Base-by-base conservation (phyloP, 2,329 filamentous ascomycete species). In the Penicillium italicum region DNA sequence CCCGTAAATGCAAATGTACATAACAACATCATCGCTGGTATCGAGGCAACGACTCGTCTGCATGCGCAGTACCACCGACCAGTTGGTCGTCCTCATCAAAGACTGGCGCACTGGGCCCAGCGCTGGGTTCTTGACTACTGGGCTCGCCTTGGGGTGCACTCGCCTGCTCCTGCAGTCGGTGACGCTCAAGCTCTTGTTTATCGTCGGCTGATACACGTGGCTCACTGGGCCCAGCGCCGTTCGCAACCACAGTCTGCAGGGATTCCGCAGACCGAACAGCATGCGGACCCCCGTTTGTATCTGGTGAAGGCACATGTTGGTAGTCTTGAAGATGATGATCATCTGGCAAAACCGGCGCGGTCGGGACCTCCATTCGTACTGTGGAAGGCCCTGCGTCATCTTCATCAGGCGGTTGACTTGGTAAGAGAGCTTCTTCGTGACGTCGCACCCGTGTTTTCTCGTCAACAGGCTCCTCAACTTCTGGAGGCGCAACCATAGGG, bases 401-500 rank as follows among this genome's bases (percentile, higher is more conserved):
- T 33, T 76, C 69, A 0, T 72, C 78, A 12, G 88, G 82, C 14
- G 90, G 92, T 65, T 86, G 86, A 67, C 91, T 96, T 2, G 93
- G 93, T 22, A 97, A 74, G 5, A 97, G 76, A 44, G 86, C 83
- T 62, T 87, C 83, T 74, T 97, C 92, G 38, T 90, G 91, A 56
- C 84, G 84, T 44, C 87, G 84, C 56, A 94, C 76, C 46, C 87
- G 85, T 57, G 95, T 87, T 72, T 97, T 97, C 61, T 97, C 94
- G 12, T 87, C 85, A 31, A 91, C 76, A 5, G 77, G 80, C 57
- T 82, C 82, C 53, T 90, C 85, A 69, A 63, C 83, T 80, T 53
- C 80, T 72, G 48, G 82, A 75, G 61, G 78, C 66, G 69, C 64
- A 16, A 70, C 42, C 57, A 66, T 64, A 10, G 63, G 61, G 16